A percentile compares a stretch with the other conserved stretches of the same genome.
These are phyloP conservation scores for Ambispora gerdemannii DNA, from an alignment of 192 early-diverging fungal genomes.

Conservation along the genomic window DNA sequence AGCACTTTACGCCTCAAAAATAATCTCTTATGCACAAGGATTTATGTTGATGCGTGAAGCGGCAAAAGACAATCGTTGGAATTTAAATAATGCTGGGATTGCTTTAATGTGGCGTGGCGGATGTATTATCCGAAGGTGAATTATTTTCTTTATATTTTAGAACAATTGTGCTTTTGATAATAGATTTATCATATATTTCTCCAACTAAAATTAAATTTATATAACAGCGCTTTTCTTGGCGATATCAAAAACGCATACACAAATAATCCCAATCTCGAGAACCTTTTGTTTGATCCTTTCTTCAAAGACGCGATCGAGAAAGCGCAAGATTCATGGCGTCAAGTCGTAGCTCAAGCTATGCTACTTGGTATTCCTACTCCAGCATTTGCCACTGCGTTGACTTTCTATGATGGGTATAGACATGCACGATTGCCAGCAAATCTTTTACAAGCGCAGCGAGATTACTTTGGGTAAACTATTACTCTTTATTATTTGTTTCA, in stretches of 20 bases:
- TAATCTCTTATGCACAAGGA: slow-evolving; percentile 98
- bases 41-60: slow-evolving; percentile 98
- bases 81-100: slow-evolving; percentile 96
- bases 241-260: slow-evolving; percentile 96
- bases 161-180: too few relatives aligned
- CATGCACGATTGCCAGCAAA: slow-evolving; percentile 87
- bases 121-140: slow-evolving; percentile 85
- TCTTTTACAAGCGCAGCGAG: slow-evolving; percentile 95
- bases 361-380: slow-evolving; percentile 88
- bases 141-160: not conserved
- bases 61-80: slow-evolving; percentile 87
- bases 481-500: not conserved
- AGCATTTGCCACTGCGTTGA: slow-evolving; percentile 83
- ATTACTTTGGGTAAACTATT: slow-evolving; percentile 81
- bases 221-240: slow-evolving; percentile 87
- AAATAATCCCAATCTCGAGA: slow-evolving; percentile 80
- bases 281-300: slow-evolving; percentile 94
- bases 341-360: slow-evolving; percentile 76
- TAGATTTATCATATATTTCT: too few relatives aligned
- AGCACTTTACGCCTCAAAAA: slow-evolving; percentile 96
- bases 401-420: slow-evolving; percentile 98
- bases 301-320: slow-evolving; percentile 88
- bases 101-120: slow-evolving; percentile 99
- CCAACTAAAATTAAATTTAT: not conserved
- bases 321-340: slow-evolving; percentile 84